Evolutionary conservation across 768 basidiomycete genomes (phyloP), one percentile per base, ranked within the genome.

Genomic region (Tylopilus vinaceipallidus): DNA sequence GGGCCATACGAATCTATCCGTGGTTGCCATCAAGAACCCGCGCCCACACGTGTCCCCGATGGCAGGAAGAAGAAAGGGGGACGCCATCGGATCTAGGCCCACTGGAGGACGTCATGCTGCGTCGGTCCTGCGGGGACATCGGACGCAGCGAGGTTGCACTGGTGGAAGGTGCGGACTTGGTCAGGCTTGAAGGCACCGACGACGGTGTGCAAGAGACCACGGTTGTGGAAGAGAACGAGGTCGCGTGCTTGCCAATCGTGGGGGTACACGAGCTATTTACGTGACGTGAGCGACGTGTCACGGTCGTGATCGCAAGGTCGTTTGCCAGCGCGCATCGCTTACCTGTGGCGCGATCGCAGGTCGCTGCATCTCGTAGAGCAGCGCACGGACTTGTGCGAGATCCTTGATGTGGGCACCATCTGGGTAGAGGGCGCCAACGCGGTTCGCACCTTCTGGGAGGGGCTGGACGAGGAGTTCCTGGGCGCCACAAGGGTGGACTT

Each of bases 401-500:
- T 94, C 82, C 19, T 73, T 87, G 60, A 97, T 60, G 59, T 83
- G 80, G 1, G 77, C 85, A 9, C 94, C 93, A 52, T 93, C 85
- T 5, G 94, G 93, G 69, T 84, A 94, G 1, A 93, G 73, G 4
- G 88, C 83, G 0, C 75, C 82, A 35, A 83, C 77, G 10, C 78
- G 75, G 23, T 69, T 69, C 0, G 79, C 77, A 20, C 79, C 79
- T 37, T 70, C 73, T 0, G 90, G 88, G 0, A 95, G 77, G 14
- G 91, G 81, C n/a, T 79, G 80, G 55, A 97, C 72, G 47, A 85
- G 53, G 26, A 95, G 75, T 57, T 87, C 82, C 32, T 73, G 68
- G 1, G 68, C 82, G 26, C 83, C 91, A 57, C 86, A 89, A 4
- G 89, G 92, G 64, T 95, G 94, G 4, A 95, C 93, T 63, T 98